Conservation (phyloP, 805 yeast species). For the Spathaspora girioi region DNA sequence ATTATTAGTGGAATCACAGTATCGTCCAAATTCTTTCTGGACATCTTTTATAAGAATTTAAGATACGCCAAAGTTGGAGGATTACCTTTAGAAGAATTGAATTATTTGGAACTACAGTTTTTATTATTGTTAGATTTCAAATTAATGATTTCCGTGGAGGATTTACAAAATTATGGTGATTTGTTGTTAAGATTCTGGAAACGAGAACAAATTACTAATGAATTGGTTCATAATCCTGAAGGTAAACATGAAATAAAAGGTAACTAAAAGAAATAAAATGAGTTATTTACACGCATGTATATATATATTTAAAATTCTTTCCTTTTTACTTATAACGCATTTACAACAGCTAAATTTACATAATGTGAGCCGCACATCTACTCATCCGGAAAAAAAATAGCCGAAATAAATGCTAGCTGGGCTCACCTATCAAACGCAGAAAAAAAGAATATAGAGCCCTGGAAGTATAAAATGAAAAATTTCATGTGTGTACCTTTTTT, state of each 20-base stretch:
- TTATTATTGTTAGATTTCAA: slow-evolving; percentile 79
- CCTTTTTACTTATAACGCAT: not conserved
- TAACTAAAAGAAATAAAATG: not conserved
- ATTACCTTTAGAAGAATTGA: slow-evolving; percentile 85
- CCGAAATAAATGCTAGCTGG: too few species aligned
- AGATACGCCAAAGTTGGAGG: slow-evolving; percentile 97
- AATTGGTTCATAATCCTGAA: slow-evolving; percentile 19
- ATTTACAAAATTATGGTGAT: slow-evolving; percentile 87
- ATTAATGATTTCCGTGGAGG: slow-evolving; percentile 84
- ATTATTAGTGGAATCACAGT: slow-evolving; percentile 95
- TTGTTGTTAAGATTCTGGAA: slow-evolving; percentile 81
- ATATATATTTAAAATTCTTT: not conserved
- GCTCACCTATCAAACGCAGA: too few species aligned
- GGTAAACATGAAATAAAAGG: not conserved
- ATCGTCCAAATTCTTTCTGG: slow-evolving; percentile 90
- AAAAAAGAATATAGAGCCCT: too few species aligned
- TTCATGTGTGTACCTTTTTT: too few species aligned
- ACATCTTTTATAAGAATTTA: slow-evolving; percentile 89
- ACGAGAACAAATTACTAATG: slow-evolving; percentile 54
- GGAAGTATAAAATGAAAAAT: too few species aligned
- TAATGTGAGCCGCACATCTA: too few species aligned
- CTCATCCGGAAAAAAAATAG: too few species aligned
- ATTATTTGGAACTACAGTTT: slow-evolving; percentile 88
- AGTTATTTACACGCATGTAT: not conserved
- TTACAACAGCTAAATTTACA: not conserved